phyloP scores from a whole-genome alignment of 768 basidiomycete genomes.

The Boletus patriciae region DNA sequence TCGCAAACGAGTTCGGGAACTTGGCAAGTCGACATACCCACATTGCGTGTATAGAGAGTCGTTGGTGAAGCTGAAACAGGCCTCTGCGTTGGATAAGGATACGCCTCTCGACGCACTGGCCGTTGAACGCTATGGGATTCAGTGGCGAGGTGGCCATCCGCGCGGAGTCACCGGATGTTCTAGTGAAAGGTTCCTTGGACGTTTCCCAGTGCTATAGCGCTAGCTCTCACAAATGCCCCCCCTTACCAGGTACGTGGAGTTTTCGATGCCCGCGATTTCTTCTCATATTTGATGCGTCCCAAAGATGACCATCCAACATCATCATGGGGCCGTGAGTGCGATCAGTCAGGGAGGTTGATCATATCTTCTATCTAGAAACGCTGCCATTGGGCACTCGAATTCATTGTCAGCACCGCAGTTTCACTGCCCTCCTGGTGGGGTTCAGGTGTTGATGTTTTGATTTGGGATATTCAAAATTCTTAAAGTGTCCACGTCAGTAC shows the following conservation, averaged over 20 bases:
- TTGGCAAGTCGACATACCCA: neutral
- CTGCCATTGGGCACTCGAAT: neutral
- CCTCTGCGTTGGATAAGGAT: neutral
- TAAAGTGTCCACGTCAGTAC: constrained; percentile 4
- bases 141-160: neutral
- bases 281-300: neutral
- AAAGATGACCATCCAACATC: neutral
- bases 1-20: constrained; percentile 2
- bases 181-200: neutral
- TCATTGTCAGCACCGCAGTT: constrained; percentile 5
- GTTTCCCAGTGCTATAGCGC: neutral
- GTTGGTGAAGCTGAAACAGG: neutral
- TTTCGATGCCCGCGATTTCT: neutral
- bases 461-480: constrained; percentile 12
- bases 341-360: constrained; percentile 1
- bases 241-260: too few relatives aligned
- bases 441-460: constrained; percentile 1
- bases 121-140: neutral
- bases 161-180: constrained; percentile 4
- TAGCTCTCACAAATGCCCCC: neutral
- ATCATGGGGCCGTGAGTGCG: neutral
- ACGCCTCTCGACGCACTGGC: neutral
- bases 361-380: constrained; percentile 13
- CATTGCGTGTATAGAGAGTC: neutral
- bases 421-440: constrained; percentile 10